Evolutionary conservation across 129 eudicot species (phyloP).

Genomic region (Logfia minima): DNA sequence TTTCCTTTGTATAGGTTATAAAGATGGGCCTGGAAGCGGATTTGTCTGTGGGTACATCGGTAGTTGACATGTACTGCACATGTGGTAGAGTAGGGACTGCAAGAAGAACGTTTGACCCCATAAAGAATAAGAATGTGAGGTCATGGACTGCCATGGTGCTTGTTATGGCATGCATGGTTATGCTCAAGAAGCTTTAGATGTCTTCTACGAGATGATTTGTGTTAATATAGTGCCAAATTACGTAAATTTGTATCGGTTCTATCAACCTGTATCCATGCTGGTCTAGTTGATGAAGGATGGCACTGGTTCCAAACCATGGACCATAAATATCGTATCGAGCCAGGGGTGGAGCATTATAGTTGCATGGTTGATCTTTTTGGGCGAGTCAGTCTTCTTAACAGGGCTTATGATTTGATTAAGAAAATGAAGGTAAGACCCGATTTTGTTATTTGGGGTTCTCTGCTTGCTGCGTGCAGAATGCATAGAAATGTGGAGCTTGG

Average conservation of each 20-base stretch:
- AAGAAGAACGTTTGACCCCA: constrained; percentile 40
- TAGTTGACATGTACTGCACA: constrained; percentile 57
- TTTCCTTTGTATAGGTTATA: constrained; percentile 32
- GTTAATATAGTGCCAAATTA: constrained; percentile 45
- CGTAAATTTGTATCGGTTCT: constrained; percentile 51
- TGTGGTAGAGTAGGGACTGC: constrained; percentile 54
- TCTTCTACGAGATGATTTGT: constrained; percentile 48
- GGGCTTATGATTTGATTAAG: constrained; percentile 47
- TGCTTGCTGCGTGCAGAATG: constrained; percentile 56
- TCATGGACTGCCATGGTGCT: constrained; percentile 61
- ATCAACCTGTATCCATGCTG: constrained; percentile 66
- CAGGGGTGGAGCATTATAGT: constrained; percentile 58
- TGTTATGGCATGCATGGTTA: constrained; percentile 61
- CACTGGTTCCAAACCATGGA: constrained; percentile 50
- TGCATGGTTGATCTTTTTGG: constrained; percentile 67
- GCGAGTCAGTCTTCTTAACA: constrained; percentile 42
- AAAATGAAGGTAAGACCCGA: constrained; percentile 54
- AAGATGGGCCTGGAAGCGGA: constrained; percentile 52
- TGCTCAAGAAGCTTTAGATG: constrained; percentile 49
- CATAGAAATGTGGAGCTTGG: constrained; percentile 60
- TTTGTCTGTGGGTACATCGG: constrained; percentile 50
- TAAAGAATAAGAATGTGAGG: constrained; percentile 43
- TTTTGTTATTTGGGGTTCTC: constrained; percentile 58
- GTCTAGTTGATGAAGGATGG: constrained; percentile 57
- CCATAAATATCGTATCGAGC: constrained; percentile 36